phyloP scores from a whole-genome alignment of 192 early-diverging fungal species.

The Coemansia sp. region DNA sequence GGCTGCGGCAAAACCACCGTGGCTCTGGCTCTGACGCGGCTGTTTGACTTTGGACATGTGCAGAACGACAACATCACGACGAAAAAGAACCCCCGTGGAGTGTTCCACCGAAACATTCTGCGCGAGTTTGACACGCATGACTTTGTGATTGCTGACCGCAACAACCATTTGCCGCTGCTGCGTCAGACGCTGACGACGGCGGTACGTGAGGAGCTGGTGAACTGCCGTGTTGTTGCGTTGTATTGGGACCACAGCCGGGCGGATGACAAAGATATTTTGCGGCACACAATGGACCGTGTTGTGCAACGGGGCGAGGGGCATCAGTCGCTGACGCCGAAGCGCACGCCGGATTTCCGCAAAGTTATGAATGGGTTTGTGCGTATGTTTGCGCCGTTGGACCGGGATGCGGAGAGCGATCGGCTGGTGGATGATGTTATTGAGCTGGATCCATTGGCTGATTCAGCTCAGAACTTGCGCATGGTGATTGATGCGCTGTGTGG shows the following conservation, averaged over 20 bases:
- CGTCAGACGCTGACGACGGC: slow-evolving; percentile 54
- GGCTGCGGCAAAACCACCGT: slow-evolving; percentile 76
- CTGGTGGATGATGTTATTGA: slow-evolving; percentile 61
- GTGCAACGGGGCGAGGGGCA: slow-evolving; percentile 72
- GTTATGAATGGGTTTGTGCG: slow-evolving; percentile 62
- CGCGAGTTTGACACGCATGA: slow-evolving; percentile 55
- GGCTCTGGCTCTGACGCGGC: slow-evolving; percentile 53
- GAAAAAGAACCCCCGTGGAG: slow-evolving; percentile 56
- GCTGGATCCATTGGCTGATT: slow-evolving; percentile 56
- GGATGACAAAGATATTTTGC: slow-evolving; percentile 51
- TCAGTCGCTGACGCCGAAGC: slow-evolving; percentile 71
- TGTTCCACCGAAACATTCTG: slow-evolving; percentile 66
- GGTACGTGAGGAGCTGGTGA: slow-evolving; percentile 59
- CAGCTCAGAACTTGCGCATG: slow-evolving; percentile 47
- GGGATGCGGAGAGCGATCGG: slow-evolving; percentile 51
- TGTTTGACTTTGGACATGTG: slow-evolving; percentile 71
- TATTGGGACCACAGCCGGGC: slow-evolving; percentile 70
- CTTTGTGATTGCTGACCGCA: slow-evolving; percentile 82
- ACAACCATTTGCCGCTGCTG: slow-evolving; percentile 65
- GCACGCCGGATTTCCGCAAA: slow-evolving; percentile 57
- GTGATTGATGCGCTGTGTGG: slow-evolving; percentile 51
- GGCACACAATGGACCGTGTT: slow-evolving; percentile 59
- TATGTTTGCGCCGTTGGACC: slow-evolving; percentile 57
- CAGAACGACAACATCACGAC: slow-evolving; percentile 77
- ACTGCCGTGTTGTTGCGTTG: slow-evolving; percentile 66